Base-by-base conservation (phyloP, 768 basidiomycete species). In the Auricularia sp. region DNA sequence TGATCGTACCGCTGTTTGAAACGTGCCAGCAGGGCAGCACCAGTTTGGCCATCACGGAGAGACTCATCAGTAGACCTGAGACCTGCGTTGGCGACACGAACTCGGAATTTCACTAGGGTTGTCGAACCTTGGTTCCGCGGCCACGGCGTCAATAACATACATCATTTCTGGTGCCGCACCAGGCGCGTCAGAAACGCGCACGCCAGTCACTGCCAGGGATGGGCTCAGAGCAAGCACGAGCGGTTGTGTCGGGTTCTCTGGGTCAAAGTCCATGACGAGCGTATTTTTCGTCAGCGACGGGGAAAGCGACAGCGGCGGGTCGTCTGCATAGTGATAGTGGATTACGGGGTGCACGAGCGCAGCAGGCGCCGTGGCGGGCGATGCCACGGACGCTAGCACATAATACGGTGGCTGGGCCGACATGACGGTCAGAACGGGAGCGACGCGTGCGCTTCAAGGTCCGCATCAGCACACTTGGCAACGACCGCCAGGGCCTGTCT, bases 261-360 rank as follows among this genome's bases (percentile, higher is more conserved):
- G 80, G 67, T 87, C 83, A 68, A 83, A 86, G 73, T 90, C 83
- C 53, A 93, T 79, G 33, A 93, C 79, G 1, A 93, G 77, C 85
- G 68, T 87, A 87, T 72, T 91, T 62, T 83, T 79, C 11, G 81
- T 76, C 47, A 79, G 77, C 42, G 77, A 80, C 3, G 88, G 86
- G 47, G 90, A 74, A 12, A 92, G 74, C 11, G 83, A 74, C n/a
- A 84, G 73, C 3, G 89, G 86, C 0, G 86, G 80, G 70, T 93
- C 91, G 69, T 93, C 90, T 21, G 84, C 81, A 70, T 90, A 93
- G 69, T 90, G 87, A 72, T 92, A 92, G 68, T 92, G 87, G 18
- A 93, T 85, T 53, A 78, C 75, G 3, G 89, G 88, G 70, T 93
- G 91, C 11, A 80, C 75, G 61, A 89, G 77, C n/a, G 80, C 61